phyloP scores from a whole-genome alignment of 768 basidiomycete species.

The Termitomyces sp. region DNA sequence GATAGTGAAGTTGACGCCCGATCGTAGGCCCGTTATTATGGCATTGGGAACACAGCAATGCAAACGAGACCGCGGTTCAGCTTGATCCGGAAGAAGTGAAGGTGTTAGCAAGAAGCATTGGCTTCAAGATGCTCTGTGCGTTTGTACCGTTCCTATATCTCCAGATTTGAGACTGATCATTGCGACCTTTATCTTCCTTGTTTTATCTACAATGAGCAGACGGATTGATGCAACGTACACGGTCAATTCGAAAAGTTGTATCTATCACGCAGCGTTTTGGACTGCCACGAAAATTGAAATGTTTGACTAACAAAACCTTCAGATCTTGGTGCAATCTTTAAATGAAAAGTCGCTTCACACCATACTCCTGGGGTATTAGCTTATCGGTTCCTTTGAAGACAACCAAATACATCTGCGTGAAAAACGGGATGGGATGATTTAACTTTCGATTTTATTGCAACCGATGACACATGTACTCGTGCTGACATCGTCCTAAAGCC shows the following conservation, averaged over 20 bases:
- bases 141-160: too few relatives aligned
- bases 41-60: conserved; percentile 91
- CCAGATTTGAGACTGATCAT: background rate
- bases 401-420: background rate
- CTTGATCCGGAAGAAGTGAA: conserved; percentile 89
- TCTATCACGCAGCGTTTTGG: conserved; percentile 85
- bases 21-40: conserved; percentile 80
- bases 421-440: background rate
- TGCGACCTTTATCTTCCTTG: background rate
- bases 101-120: conserved; percentile 56
- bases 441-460: background rate
- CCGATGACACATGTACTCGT: background rate
- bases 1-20: background rate
- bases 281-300: conserved; percentile 43
- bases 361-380: background rate
- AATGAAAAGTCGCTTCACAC: background rate
- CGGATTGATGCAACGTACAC: conserved; percentile 81
- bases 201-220: conserved; percentile 62
- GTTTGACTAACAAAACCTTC: background rate
- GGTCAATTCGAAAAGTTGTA: conserved; percentile 68
- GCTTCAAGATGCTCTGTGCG: too few relatives aligned
- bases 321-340: too few relatives aligned
- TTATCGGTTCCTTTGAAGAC: background rate
- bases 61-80: conserved; percentile 80
- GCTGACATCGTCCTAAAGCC: background rate